Percentiles rank a stretch among this genome's conserved stretches.
Conservation (phyloP, 164 flowering plant species). For the Saururus chinensis region DNA sequence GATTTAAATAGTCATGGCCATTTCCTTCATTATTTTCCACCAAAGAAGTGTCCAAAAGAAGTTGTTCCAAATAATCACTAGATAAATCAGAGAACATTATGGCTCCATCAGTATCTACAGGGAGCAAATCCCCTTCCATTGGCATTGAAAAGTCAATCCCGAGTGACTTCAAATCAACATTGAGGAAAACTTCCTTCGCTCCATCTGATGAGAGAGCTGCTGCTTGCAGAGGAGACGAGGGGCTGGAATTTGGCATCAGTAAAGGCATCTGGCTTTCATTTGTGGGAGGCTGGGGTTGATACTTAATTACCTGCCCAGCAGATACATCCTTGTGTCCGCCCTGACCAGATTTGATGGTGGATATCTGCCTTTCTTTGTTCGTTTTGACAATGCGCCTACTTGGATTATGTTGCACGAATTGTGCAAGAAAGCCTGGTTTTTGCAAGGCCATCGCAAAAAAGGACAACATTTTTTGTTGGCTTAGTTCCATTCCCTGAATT, state of each 20-base stretch:
- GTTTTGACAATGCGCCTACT: constrained; percentile 42
- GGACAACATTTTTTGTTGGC: constrained; percentile 65
- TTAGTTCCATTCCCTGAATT: constrained; percentile 44
- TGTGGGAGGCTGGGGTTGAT: constrained; percentile 1
- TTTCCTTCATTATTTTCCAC: constrained; percentile 5
- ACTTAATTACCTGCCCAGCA: constrained; percentile 3
- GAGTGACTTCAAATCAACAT: constrained; percentile 2
- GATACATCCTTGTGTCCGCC: not conserved
- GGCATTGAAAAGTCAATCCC: constrained; percentile 4
- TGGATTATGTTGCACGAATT: constrained; percentile 42
- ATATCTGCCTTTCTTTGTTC: constrained; percentile 37
- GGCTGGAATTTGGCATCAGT: not conserved
- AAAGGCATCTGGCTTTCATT: constrained; percentile 7
- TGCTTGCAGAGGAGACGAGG: not conserved
- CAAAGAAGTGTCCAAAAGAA: constrained; percentile 3
- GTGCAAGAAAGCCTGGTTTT: constrained; percentile 52
- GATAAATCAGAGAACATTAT: constrained; percentile 1
- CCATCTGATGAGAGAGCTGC: not conserved
- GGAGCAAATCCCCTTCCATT: not conserved
- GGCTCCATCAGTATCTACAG: not conserved
- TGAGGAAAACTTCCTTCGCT: not conserved
- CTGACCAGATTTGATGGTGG: constrained; percentile 1
- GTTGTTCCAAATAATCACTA: constrained; percentile 6
- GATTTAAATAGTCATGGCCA: not conserved
- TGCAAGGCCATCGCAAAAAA: constrained; percentile 69